These are phyloP conservation scores for Ustilago loliicola DNA, from an alignment of 1,284 basidiomycete genomes.

Conservation along the genomic window DNA sequence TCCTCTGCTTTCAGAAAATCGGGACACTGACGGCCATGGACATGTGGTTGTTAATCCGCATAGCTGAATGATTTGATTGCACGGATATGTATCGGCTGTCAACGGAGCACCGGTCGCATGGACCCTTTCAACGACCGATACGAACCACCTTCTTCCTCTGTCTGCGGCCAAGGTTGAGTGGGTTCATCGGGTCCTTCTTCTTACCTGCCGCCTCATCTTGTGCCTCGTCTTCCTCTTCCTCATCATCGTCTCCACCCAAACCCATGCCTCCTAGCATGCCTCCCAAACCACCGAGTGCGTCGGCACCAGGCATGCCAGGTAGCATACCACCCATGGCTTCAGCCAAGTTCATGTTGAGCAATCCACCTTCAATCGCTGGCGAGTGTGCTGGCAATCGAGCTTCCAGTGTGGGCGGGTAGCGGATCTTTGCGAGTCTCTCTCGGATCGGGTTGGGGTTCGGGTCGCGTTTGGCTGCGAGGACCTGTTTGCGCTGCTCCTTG, in stretches of 20 bases:
- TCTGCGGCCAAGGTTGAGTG: constrained; percentile 56
- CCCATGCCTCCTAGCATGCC: constrained; percentile 67
- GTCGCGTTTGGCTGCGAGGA: constrained; percentile 32
- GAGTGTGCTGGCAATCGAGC: constrained; percentile 63
- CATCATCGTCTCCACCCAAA: constrained; percentile 64
- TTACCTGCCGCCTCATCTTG: constrained; percentile 41
- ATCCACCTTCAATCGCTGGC: constrained; percentile 60
- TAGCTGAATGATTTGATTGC: neutral
- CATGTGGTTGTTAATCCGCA: neutral
- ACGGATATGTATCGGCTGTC: neutral
- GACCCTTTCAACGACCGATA: constrained; percentile 56
- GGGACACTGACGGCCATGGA: too few relatives aligned
- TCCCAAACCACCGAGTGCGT: constrained; percentile 61
- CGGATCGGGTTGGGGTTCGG: constrained; percentile 55
- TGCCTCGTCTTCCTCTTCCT: constrained; percentile 49
- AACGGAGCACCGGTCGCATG: neutral
- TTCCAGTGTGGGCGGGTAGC: constrained; percentile 47
- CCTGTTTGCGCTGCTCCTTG: constrained; percentile 41
- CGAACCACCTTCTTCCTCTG: constrained; percentile 67
- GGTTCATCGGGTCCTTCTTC: constrained; percentile 52
- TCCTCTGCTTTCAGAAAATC: too few relatives aligned
- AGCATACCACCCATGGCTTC: constrained; percentile 64
- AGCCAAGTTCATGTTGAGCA: constrained; percentile 65
- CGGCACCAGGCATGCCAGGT: constrained; percentile 43
- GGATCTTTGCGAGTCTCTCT: constrained; percentile 42